These are phyloP conservation scores for Naganishia randhawae DNA, from an alignment of 768 basidiomycete genomes.

Conservation along the genomic window DNA sequence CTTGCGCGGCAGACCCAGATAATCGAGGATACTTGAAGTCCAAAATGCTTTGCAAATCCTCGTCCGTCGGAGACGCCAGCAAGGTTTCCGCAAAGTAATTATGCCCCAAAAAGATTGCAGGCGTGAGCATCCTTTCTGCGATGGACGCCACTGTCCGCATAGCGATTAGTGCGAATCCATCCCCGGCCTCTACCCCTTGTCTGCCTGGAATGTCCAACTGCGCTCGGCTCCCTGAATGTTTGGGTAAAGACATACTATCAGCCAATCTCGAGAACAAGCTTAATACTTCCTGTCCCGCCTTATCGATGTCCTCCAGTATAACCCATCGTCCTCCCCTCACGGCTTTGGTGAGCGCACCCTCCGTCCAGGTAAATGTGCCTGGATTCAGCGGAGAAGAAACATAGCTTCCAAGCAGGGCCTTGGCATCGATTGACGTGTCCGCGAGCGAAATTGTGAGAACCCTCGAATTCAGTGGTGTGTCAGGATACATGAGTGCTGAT, in stretches of 20 bases:
- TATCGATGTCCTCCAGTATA: constrained; percentile 86
- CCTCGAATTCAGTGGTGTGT: constrained; percentile 57
- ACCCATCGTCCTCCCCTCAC: constrained; percentile 89
- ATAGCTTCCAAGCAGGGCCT: constrained; percentile 87
- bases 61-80: constrained; percentile 60
- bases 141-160: constrained; percentile 65
- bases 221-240: constrained; percentile 65
- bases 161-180: constrained; percentile 80
- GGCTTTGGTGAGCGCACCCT: constrained; percentile 83
- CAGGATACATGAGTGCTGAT: constrained; percentile 62
- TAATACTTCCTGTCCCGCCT: constrained; percentile 81
- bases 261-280: constrained; percentile 79
- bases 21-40: constrained; percentile 64
- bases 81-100: constrained; percentile 75
- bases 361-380: constrained; percentile 93
- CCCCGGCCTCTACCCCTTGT: constrained; percentile 68
- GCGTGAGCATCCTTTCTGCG: constrained; percentile 55
- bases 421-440: constrained; percentile 90
- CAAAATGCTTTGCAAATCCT: constrained; percentile 71
- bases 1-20: constrained; percentile 54
- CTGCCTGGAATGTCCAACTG: constrained; percentile 69
- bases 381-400: constrained; percentile 76
- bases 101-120: constrained; percentile 73
- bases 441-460: constrained; percentile 84
- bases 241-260: constrained; percentile 62